Evolutionary conservation across 331 rosid species (phyloP).

Genomic region (Telfairia occidentalis): DNA sequence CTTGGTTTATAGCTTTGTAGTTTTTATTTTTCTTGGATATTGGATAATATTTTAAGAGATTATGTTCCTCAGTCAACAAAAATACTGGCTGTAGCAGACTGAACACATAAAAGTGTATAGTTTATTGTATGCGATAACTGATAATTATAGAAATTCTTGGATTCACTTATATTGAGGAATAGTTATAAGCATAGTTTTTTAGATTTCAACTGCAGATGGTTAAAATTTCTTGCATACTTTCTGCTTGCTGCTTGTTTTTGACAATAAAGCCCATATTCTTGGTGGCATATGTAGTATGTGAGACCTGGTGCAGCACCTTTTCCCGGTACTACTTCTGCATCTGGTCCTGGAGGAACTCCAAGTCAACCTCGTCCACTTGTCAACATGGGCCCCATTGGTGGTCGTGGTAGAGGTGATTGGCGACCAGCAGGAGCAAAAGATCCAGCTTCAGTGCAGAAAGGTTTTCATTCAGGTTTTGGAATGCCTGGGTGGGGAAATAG

Average conservation of each 20-base stretch:
- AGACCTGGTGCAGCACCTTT: conserved; percentile 91
- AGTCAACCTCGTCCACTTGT: conserved; percentile 79
- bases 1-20: background rate
- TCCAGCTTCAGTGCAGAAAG: conserved; percentile 50
- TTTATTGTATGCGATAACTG: background rate
- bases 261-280: conserved; percentile 5
- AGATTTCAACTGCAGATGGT: conserved; percentile 3
- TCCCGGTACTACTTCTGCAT: conserved; percentile 45
- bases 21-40: background rate
- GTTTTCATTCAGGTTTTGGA: conserved; percentile 74
- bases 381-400: conserved; percentile 51
- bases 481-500: conserved; percentile 63
- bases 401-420: conserved; percentile 99
- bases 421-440: conserved; percentile 79
- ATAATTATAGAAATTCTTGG: background rate
- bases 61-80: background rate
- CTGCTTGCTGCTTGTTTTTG: background rate
- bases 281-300: conserved; percentile 53
- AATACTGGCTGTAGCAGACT: background rate
- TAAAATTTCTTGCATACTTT: background rate
- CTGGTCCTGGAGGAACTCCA: conserved; percentile 67
- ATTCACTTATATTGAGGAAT: background rate
- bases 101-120: background rate
- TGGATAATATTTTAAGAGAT: background rate
- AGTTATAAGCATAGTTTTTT: background rate